These are phyloP conservation scores for Nicotiana otophora DNA, from an alignment of 257 asterid genomes.

Conservation along the genomic window DNA sequence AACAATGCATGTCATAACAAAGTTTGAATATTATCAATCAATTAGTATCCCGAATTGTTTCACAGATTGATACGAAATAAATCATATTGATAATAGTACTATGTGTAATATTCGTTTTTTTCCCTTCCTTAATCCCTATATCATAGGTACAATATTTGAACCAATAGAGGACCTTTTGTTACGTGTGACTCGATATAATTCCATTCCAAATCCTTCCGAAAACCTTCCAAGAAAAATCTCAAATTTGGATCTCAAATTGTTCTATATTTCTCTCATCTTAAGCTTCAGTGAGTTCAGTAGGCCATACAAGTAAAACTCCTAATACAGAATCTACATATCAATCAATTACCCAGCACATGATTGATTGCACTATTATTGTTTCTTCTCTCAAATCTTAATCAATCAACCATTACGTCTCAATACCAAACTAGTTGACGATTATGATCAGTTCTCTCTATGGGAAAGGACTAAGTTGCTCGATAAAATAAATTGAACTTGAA, in stretches of 20 bases:
- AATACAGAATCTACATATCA: neutral
- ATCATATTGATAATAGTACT: neutral
- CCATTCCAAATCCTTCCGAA: neutral
- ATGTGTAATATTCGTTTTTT: neutral
- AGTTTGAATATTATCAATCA: constrained; percentile 46
- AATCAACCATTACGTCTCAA: neutral
- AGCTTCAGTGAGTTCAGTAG: neutral
- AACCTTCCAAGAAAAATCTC: neutral
- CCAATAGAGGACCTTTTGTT: neutral
- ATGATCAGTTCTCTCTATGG: neutral
- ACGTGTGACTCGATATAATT: neutral
- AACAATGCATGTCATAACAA: constrained; percentile 76
- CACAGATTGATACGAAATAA: neutral
- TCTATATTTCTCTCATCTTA: neutral
- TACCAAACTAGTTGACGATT: neutral
- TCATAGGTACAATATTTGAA: neutral
- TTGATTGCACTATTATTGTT: neutral
- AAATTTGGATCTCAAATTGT: neutral
- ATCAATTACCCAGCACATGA: too few relatives aligned
- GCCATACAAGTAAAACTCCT: neutral
- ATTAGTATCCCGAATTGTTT: neutral
- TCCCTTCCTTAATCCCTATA: neutral
- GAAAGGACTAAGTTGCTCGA: too few relatives aligned
- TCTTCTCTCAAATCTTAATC: neutral
- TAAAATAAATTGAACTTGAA: too few relatives aligned